phyloP scores from a whole-genome alignment of 2,329 filamentous ascomycete genomes.

The Phyllosticta citrichinensis region DNA sequence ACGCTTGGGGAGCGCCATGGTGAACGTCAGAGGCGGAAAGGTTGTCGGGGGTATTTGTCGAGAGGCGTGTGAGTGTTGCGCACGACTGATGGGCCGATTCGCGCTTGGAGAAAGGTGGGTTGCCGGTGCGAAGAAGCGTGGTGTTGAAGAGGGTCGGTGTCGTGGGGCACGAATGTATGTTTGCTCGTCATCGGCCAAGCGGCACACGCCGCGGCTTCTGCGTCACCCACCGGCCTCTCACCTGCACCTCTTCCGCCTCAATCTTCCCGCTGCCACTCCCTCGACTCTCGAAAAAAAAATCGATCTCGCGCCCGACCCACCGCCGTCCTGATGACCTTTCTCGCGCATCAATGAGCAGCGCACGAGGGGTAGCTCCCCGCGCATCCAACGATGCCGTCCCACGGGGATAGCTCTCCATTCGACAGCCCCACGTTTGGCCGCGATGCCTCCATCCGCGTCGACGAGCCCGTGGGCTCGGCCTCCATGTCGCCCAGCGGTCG shows the following conservation, averaged over 20 bases:
- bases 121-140: neutral
- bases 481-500: slow-evolving; percentile 87
- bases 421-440: slow-evolving; percentile 83
- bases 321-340: neutral
- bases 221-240: slow-evolving; percentile 1
- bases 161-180: neutral
- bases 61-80: neutral
- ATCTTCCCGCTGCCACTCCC: neutral
- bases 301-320: neutral
- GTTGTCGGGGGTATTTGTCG: neutral
- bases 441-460: slow-evolving; percentile 74
- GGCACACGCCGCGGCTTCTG: slow-evolving; percentile 8
- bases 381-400: slow-evolving; percentile 3
- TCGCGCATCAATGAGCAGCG: neutral
- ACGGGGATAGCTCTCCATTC: slow-evolving; percentile 44
- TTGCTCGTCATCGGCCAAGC: slow-evolving; percentile 8
- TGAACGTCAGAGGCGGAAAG: slow-evolving; percentile 8
- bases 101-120: neutral
- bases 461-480: slow-evolving; percentile 72
- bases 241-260: neutral
- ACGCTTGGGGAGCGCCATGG: slow-evolving; percentile 77
- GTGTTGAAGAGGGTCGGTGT: neutral
- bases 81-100: neutral
- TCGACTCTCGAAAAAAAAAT: neutral
- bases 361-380: slow-evolving; percentile 7